These are phyloP conservation scores for Garcia nutans DNA, from an alignment of 345 rosid genomes.

Conservation along the genomic window DNA sequence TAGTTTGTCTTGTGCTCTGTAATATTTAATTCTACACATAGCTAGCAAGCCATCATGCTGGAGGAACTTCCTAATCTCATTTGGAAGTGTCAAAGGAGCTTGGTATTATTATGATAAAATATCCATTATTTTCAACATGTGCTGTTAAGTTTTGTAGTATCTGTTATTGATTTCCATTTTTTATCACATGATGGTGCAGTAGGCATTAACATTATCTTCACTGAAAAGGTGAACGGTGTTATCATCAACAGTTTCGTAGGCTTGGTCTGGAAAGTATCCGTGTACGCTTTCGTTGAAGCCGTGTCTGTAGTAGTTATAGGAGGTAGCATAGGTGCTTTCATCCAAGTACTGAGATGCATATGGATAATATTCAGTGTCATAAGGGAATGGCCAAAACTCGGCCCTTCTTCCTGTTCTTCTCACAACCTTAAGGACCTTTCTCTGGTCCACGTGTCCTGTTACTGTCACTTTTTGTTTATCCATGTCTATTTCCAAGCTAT, in stretches of 20 bases:
- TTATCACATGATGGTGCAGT: constrained; percentile 43
- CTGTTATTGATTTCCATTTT: neutral
- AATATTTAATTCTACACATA: too few relatives aligned
- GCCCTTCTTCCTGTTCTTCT: constrained; percentile 74
- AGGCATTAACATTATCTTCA: constrained; percentile 83
- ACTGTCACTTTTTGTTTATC: constrained; percentile 77
- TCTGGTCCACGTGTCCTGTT: constrained; percentile 61
- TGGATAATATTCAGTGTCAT: constrained; percentile 67
- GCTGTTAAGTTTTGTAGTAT: neutral
- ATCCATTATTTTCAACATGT: too few relatives aligned
- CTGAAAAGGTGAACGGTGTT: constrained; percentile 70
- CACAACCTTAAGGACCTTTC: constrained; percentile 62
- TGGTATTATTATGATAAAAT: neutral
- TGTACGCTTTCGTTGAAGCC: constrained; percentile 54
- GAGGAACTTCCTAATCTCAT: too few relatives aligned
- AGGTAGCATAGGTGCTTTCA: constrained; percentile 43
- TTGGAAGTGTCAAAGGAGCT: too few relatives aligned
- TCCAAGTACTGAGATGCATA: constrained; percentile 51
- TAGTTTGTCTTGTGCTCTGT: too few relatives aligned
- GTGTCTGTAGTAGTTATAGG: constrained; percentile 55
- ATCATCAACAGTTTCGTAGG: constrained; percentile 52
- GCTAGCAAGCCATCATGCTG: too few relatives aligned
- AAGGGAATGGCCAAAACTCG: constrained; percentile 85
- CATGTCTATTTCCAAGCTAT: constrained; percentile 70
- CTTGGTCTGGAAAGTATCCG: constrained; percentile 59